Percentiles rank a stretch among this genome's conserved stretches.
Conservation (phyloP, 2,329 filamentous ascomycete species). For the Apiospora arundinis region DNA sequence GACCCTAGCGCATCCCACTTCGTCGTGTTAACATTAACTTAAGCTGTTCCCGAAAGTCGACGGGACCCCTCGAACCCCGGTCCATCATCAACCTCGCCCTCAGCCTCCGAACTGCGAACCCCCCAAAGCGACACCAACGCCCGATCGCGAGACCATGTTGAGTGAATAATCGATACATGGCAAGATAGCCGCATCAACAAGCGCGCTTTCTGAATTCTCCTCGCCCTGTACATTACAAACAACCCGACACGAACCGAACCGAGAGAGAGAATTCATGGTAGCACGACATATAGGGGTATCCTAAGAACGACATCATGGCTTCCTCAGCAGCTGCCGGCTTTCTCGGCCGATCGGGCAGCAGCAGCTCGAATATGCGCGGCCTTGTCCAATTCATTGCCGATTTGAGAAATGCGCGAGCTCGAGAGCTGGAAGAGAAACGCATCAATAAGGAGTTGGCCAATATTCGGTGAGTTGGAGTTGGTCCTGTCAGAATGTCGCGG, state of each 20-base stretch:
- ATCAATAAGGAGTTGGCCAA: slow-evolving; percentile 99
- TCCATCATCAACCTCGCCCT: slow-evolving; percentile 15
- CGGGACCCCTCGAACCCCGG: slow-evolving; percentile 15
- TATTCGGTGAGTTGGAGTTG: slow-evolving; percentile 70
- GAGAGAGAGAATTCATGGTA: slow-evolving; percentile 4
- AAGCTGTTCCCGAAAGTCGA: slow-evolving; percentile 1
- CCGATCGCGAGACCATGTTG: slow-evolving; percentile 36
- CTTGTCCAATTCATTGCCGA: slow-evolving; percentile 99
- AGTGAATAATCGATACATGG: slow-evolving; percentile 37
- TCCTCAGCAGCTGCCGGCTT: slow-evolving; percentile 63
- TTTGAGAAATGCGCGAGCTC: slow-evolving; percentile 88
- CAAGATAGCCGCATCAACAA: slow-evolving; percentile 41
- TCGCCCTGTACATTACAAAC: not conserved
- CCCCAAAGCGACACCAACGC: slow-evolving; percentile 1
- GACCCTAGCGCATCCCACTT: slow-evolving; percentile 18
- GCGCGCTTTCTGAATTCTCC: slow-evolving; percentile 27
- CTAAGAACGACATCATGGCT: slow-evolving; percentile 52
- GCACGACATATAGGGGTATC: slow-evolving; percentile 3
- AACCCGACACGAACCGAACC: not conserved
- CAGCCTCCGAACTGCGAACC: not conserved
- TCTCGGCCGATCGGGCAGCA: slow-evolving; percentile 69
- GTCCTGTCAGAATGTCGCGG: not conserved
- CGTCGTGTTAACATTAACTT: slow-evolving; percentile 14
- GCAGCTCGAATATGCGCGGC: slow-evolving; percentile 75
- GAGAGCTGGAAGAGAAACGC: slow-evolving; percentile 96